Evolutionary conservation across 2,329 filamentous ascomycete species (phyloP).

Genomic region (Sporothrix sp.): DNA sequence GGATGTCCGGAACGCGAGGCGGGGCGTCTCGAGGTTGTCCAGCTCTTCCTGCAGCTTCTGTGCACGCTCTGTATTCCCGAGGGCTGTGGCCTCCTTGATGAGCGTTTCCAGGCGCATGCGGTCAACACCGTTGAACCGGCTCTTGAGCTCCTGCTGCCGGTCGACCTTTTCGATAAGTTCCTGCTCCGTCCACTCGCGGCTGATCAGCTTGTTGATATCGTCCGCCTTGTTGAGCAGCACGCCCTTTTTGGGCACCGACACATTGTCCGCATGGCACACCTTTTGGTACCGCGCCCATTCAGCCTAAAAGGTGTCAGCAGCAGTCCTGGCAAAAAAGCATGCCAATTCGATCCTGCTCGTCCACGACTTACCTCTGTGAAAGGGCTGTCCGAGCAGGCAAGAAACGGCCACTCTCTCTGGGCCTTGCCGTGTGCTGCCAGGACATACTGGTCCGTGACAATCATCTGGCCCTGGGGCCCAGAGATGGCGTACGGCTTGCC

Average conservation of each 20-base stretch:
- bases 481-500: slow-evolving; percentile 79
- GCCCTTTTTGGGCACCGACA: slow-evolving; percentile 64
- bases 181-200: slow-evolving; percentile 70
- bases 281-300: slow-evolving; percentile 78
- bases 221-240: slow-evolving; percentile 61
- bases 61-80: slow-evolving; percentile 50
- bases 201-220: slow-evolving; percentile 70
- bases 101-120: slow-evolving; percentile 56
- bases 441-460: slow-evolving; percentile 80
- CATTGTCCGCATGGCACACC: slow-evolving; percentile 60
- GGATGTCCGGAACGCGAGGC: slow-evolving; percentile 63
- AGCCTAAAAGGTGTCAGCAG: slow-evolving; percentile 32
- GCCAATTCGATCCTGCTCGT: no score
- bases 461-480: slow-evolving; percentile 59
- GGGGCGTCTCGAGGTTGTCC: slow-evolving; percentile 54
- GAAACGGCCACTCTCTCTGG: slow-evolving; percentile 79
- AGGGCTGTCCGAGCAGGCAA: slow-evolving; percentile 73
- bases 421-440: slow-evolving; percentile 73
- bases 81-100: slow-evolving; percentile 55
- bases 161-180: slow-evolving; percentile 74
- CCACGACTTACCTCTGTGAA: slow-evolving; percentile 45
- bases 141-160: slow-evolving; percentile 57
- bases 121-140: slow-evolving; percentile 56
- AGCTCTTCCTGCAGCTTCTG: slow-evolving; percentile 49
- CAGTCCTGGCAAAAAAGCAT: no score